Evolutionary conservation across 2,329 filamentous ascomycete species (phyloP), one percentile per base, ranked within the genome.

Genomic region (Zymoseptoria crescenta): DNA sequence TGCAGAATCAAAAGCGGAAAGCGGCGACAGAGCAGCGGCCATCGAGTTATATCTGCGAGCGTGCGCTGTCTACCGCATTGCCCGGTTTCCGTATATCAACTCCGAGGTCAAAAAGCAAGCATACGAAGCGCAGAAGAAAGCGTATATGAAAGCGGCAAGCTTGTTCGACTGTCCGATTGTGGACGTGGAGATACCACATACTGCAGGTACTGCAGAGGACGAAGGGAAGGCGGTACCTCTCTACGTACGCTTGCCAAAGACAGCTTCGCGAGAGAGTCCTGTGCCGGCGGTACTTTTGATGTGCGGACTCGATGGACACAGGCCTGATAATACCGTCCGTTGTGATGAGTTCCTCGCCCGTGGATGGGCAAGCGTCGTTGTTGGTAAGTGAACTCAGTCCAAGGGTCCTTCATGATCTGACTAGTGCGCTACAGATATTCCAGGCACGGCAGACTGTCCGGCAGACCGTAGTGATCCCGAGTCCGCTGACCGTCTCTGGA

Each of bases 371-470:
- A 76, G 75, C 8, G 77, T 88, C 2, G 80, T 86, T 24, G 79
- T 79, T 8, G 86, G 88, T 71, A 86, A 51, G 35, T 45, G 19
- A 24, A 10, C 9, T 24, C 10, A 13, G 59, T 29, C 48, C 49
- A 21, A 30, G 28, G 13, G 13, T 5, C 9, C 52, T 54, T 28
- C 28, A 54, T 10, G 21, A 21, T 59, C 20, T 21, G 20, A 51
- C 49, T 19, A 51, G 10, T 27, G 16, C 10, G 20, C 49, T 4
- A 27, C 49, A 51, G 86, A 88, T 70, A 86, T 87, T 57, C 85
- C 84, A 0, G 85, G 85, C 0, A 87, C 85, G 1, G 86, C 83
- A 4, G 86, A 89, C 69, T 87, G 81, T 60, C 86, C 86, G 0
- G 83, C 85, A 0, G 83, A 86, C 62, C 76, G 83, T 29, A 75